Base-by-base conservation (phyloP, 345 rosid species). In the Melaleuca quinquenervia region DNA sequence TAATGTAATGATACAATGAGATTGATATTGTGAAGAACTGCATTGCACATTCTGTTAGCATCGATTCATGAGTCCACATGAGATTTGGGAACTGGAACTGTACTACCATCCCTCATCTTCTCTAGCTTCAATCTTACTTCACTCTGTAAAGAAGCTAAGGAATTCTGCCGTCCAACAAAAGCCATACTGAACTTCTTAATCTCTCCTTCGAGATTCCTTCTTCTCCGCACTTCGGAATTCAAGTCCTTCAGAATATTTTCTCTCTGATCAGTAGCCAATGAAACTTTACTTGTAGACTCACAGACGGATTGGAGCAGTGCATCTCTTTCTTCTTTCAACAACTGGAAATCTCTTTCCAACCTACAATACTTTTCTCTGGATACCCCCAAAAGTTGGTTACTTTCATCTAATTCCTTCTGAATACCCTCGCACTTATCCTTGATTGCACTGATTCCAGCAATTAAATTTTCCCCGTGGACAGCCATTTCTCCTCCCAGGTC, bases 151-250 rank as follows among this genome's bases (percentile, higher is more conserved):
- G 96, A 91, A 85, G 89, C 70, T 3, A 92, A 87, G 62, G 96
- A 93, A 56, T 84, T 94, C 89, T 96, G 96, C 85, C 96, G 89
- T 26, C 85, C 88, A 27, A 93, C 92, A 51, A 97, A 94, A 82
- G 95, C 95, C 18, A 86, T 85, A 88, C 93, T 91, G 84, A 97
- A 91, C 84, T 92, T 91, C 91, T 94, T 95, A 29, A 96, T 90
- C 91, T 96, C 95, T 88, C 93, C 96, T 87, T 94, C 94, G 5
- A 97, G 91, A 85, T 86, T 88, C 86, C 90, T 94, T 89, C 95
- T 94, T 87, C 94, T 89, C 86, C 85, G 90, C n/a, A 91, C 89
- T 94, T 95, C 96, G 55, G 62, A 82, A 85, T 90, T 92, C 85
- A 95, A 88, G 84, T 94, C 95, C 86, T 90, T 93, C 91, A 92